Percentiles rank a stretch among this genome's conserved stretches.
Conservation (phyloP, 2,329 filamentous ascomycete species). For the Keithomyces neogunnii region DNA sequence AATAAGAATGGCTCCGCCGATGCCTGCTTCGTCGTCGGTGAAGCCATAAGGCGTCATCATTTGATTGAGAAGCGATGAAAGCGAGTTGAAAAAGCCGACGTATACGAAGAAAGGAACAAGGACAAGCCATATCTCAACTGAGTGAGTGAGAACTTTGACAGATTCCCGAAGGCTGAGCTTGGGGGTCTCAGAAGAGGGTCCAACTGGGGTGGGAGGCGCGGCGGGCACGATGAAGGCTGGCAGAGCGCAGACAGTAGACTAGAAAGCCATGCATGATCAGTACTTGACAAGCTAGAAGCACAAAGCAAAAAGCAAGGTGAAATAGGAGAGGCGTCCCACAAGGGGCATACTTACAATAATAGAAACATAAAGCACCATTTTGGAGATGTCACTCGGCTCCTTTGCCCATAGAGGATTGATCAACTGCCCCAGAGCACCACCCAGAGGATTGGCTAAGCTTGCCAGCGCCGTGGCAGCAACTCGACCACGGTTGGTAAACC, state of each 20-base stretch:
- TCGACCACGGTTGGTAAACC: slow-evolving; percentile 81
- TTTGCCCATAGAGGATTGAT: slow-evolving; percentile 72
- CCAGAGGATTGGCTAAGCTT: slow-evolving; percentile 81
- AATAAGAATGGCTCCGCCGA: slow-evolving; percentile 83
- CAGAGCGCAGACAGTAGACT: slow-evolving; percentile 44
- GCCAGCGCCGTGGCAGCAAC: slow-evolving; percentile 81
- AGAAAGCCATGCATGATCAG: background rate
- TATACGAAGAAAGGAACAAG: slow-evolving; percentile 75
- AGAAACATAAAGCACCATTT: slow-evolving; percentile 76
- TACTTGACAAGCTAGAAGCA: background rate
- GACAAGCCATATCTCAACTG: slow-evolving; percentile 71
- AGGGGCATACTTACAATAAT: slow-evolving; percentile 57
- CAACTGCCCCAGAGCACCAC: slow-evolving; percentile 80
- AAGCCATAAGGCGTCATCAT: slow-evolving; percentile 82
- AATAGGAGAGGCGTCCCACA: too few relatives aligned
- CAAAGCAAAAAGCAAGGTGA: background rate
- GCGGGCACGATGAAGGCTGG: slow-evolving; percentile 77
- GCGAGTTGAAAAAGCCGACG: slow-evolving; percentile 88
- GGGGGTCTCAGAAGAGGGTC: slow-evolving; percentile 53
- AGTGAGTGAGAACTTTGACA: slow-evolving; percentile 41
- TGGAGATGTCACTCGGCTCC: slow-evolving; percentile 56
- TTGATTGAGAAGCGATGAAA: slow-evolving; percentile 83
- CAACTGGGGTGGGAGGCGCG: slow-evolving; percentile 67
- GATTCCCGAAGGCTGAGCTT: slow-evolving; percentile 46
- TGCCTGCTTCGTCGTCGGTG: slow-evolving; percentile 74